Base-by-base conservation (phyloP, 78 protist genomes). In the Dictyostelium purpureum region DNA sequence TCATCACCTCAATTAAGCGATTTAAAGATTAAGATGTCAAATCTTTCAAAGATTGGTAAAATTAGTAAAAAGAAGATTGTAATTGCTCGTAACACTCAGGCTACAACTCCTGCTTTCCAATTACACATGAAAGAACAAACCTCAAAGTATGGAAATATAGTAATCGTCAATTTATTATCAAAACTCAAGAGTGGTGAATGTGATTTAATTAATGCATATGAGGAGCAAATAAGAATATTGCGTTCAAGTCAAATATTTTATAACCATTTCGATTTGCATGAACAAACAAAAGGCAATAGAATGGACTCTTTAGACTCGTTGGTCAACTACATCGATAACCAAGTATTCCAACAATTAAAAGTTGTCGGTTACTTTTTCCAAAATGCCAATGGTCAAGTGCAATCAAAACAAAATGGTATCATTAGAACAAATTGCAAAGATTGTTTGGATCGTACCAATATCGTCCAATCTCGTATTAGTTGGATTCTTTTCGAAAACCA, bases 391-490 rank as follows among this genome's bases (percentile, higher is more conserved):
- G 56, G 82, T 12, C 19, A 47, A 26, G 33, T 75, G 1, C 6
- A 19, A 33, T 43, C 31, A 6, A 65, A 12, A 49, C 98, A 91
- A 56, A 18, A 9, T 19, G 98, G 97, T 9, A 66, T 79, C 0
- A 26, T 98, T 35, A 94, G 99, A 28, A 94, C 96, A 54, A 98
- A 98, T 77, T 98, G 99, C 71, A 89, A 97, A 49, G 99, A 98
- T 74, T 97, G 98, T 67, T 70, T 98, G 40, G 99, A 98, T 43
- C 90, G 99, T 26, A 97, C 98, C 18, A 97, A 97, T 24, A 97
- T 96, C n/a, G 95, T 79, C 10, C 97, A 96, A 88, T 31, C 81
- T 26, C 10, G 88, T 35, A 54, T 90, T 43, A 79, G 74, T 28
- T 85, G 80, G 80, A 42, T 45, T 7, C 24, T 85, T 33, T 57